Conservation (phyloP, 1,284 basidiomycete genomes). For the Cutaneotrichosporon cyanovorans region DNA sequence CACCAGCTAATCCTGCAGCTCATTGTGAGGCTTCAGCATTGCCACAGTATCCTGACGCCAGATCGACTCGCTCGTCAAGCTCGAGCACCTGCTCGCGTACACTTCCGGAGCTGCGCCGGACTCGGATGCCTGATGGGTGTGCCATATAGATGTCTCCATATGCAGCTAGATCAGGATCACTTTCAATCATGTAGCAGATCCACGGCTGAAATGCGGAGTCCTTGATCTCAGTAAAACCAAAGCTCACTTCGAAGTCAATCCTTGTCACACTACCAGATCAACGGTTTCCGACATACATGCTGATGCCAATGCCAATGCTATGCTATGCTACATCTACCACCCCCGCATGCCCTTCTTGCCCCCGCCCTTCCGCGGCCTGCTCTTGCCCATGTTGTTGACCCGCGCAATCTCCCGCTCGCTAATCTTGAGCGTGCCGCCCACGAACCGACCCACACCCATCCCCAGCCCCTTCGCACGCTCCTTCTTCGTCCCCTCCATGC, state of each 20-base stretch:
- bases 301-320: not conserved
- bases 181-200: too few relatives aligned
- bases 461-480: conserved; percentile 37
- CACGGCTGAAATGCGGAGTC: too few relatives aligned
- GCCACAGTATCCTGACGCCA: not conserved
- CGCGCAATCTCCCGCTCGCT: conserved; percentile 36
- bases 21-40: conserved; percentile 3
- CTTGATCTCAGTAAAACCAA: too few relatives aligned
- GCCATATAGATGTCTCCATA: too few relatives aligned
- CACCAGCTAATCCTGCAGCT: conserved; percentile 1
- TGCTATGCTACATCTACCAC: conserved; percentile 1
- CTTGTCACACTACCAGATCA: too few relatives aligned
- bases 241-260: too few relatives aligned
- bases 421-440: conserved; percentile 39
- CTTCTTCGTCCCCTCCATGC: conserved; percentile 33
- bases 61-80: conserved; percentile 19
- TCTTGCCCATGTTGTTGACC: conserved; percentile 16
- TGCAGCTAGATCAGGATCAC: too few relatives aligned
- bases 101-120: too few relatives aligned
- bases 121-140: too few relatives aligned
- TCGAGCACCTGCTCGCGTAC: conserved; percentile 12
- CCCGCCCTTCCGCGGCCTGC: conserved; percentile 4
- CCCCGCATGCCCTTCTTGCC: conserved; percentile 12
- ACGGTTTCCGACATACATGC: too few relatives aligned
- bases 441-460: conserved; percentile 44